Conservation (phyloP, 1,284 basidiomycete species). For the Puccinia triticina region DNA sequence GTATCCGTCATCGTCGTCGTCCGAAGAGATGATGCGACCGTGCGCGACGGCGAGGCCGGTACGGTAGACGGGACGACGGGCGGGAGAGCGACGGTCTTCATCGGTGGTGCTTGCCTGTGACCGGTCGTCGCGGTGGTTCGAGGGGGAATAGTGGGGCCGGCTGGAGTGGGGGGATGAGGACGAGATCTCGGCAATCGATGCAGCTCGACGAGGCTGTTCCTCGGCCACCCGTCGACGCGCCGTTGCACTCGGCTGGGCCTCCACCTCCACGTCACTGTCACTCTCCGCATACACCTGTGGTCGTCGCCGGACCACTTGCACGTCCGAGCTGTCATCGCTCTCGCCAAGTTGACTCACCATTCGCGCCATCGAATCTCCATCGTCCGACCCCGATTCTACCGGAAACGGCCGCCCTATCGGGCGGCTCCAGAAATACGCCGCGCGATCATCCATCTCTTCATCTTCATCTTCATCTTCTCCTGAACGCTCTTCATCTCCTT, state of each 20-base stretch:
- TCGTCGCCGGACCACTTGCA: conserved; percentile 5
- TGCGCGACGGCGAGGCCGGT: background rate
- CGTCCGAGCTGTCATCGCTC: background rate
- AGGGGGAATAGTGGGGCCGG: conserved; percentile 3
- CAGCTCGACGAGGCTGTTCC: background rate
- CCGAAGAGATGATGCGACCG: background rate
- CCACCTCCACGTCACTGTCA: conserved; percentile 6
- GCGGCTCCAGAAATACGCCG: conserved; percentile 3
- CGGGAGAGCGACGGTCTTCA: background rate
- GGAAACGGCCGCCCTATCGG: background rate
- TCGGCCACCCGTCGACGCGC: background rate
- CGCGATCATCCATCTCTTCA: background rate
- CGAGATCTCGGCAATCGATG: background rate
- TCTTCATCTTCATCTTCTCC: conserved; percentile 11
- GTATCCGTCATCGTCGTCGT: background rate
- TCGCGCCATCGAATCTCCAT: conserved; percentile 18
- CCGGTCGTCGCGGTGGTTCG: background rate
- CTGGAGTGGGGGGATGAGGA: background rate
- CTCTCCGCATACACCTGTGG: background rate
- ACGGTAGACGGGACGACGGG: background rate
- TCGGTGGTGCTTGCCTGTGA: background rate
- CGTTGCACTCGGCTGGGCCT: background rate
- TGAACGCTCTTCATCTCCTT: background rate
- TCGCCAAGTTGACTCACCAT: background rate
- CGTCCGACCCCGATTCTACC: conserved; percentile 1